Base-by-base conservation (phyloP, 176 grass and related monocot species). In the Alopecurus myosuroides region DNA sequence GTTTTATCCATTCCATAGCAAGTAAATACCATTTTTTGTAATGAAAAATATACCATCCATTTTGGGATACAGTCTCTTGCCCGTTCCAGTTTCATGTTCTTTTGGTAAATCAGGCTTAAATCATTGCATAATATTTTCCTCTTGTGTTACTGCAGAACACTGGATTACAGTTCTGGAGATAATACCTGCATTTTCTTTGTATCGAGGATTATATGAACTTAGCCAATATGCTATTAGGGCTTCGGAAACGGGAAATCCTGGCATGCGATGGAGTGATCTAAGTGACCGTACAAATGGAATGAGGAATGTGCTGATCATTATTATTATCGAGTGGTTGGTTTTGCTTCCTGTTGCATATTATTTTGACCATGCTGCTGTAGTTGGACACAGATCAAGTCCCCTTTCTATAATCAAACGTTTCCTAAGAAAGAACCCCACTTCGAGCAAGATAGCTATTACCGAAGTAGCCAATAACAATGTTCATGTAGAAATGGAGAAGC, bases 91-190 rank as follows among this genome's bases (percentile, higher is more conserved):
- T 64, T 57, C 15, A 74, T 8, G 3, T 49, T 19, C 46, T 60
- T 86, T 60, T 29, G 1, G 30, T 50, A 29, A 60, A 81, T 36
- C 9, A 81, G 39, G 20, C 40, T 76, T 3, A 85, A 31, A 31
- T 80, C 8, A 23, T 85, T 25, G 37, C 7, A 39, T 50, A 77
- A 80, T 50, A 55, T 65, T 44, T 72, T 45, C 74, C 13, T 61
- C 36, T 37, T 64, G 22, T 60, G 67, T 71, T 86, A 79, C 22
- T 79, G 45, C 75, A 90, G 84, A 49, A 78, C 80, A 90, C 51
- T 95, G 93, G 96, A 93, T 91, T 76, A 92, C 92, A 86, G 82
- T 92, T 82, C 85, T 98, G 85, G 96, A 98, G 90, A 80, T 98
- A 80, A 67, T 98, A 88, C 96, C 96, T 57, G 85, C 85, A 77